Conservation (phyloP, 2,329 filamentous ascomycete species). For the Knufia fluminis region DNA sequence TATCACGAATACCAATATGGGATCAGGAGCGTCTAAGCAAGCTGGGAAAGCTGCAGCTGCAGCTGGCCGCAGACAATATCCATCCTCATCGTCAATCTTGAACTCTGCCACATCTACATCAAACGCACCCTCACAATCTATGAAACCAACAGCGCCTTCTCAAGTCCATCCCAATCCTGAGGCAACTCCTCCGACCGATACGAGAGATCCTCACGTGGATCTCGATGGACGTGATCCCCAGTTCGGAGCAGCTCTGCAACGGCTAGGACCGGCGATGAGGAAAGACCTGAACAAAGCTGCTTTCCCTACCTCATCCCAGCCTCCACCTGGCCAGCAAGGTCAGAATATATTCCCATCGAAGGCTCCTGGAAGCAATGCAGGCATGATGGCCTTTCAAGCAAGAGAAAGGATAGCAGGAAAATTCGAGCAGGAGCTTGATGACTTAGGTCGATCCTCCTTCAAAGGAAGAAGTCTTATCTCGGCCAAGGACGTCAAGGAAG, state of each 20-base stretch:
- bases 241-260: slow-evolving; percentile 72
- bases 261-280: slow-evolving; percentile 45
- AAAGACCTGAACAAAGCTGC: slow-evolving; percentile 40
- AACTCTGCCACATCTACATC: slow-evolving; percentile 14
- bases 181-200: slow-evolving; percentile 12
- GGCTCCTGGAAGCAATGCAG: slow-evolving; percentile 40
- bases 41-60: slow-evolving; percentile 18
- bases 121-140: slow-evolving; percentile 7
- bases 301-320: slow-evolving; percentile 23
- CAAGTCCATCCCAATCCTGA: slow-evolving; percentile 18
- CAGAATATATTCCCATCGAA: slow-evolving; percentile 30
- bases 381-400: slow-evolving; percentile 44
- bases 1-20: slow-evolving; percentile 14
- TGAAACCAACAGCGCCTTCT: slow-evolving; percentile 12
- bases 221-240: slow-evolving; percentile 53
- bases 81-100: slow-evolving; percentile 19
- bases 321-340: slow-evolving; percentile 23
- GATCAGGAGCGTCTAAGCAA: slow-evolving; percentile 19
- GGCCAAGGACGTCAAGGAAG: slow-evolving; percentile 41
- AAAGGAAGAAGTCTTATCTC: slow-evolving; percentile 40
- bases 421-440: slow-evolving; percentile 47
- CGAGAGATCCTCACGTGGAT: slow-evolving; percentile 34
- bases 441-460: slow-evolving; percentile 34
- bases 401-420: slow-evolving; percentile 42
- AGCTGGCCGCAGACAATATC: slow-evolving; percentile 20